phyloP scores from a whole-genome alignment of 257 asterid genomes.

The Linderniella brevidens region DNA sequence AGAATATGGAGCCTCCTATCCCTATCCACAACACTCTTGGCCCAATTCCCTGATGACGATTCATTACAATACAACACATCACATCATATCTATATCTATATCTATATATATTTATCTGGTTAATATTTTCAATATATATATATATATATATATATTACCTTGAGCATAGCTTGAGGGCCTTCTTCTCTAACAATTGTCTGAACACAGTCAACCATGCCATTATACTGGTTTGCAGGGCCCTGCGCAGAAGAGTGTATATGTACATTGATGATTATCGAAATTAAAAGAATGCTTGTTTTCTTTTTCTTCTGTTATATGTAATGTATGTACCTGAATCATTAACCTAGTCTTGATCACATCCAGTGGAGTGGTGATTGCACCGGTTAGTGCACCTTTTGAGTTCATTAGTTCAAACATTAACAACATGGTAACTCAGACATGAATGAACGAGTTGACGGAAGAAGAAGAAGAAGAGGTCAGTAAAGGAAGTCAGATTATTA shows the following conservation, averaged over 20 bases:
- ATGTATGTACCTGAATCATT: constrained; percentile 71
- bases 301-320: neutral
- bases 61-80: neutral
- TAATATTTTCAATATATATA: neutral
- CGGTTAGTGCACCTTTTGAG: constrained; percentile 63
- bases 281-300: neutral
- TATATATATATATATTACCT: constrained; percentile 20
- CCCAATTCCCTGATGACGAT: constrained; percentile 49
- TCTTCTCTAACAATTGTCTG: constrained; percentile 75
- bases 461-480: neutral
- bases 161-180: constrained; percentile 65
- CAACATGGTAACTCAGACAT: neutral
- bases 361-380: constrained; percentile 93
- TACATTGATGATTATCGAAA: neutral
- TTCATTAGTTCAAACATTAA: neutral
- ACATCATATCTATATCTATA: neutral
- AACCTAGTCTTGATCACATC: constrained; percentile 95
- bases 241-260: constrained; percentile 17
- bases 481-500: constrained; percentile 15
- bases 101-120: neutral
- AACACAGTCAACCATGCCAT: constrained; percentile 64
- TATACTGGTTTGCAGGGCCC: constrained; percentile 83
- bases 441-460: neutral
- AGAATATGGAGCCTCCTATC: constrained; percentile 93
- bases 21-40: constrained; percentile 99